Percentiles rank a stretch among this genome's conserved stretches.
phyloP scores from a whole-genome alignment of 257 asterid genomes.

The Verbascum thapsus region DNA sequence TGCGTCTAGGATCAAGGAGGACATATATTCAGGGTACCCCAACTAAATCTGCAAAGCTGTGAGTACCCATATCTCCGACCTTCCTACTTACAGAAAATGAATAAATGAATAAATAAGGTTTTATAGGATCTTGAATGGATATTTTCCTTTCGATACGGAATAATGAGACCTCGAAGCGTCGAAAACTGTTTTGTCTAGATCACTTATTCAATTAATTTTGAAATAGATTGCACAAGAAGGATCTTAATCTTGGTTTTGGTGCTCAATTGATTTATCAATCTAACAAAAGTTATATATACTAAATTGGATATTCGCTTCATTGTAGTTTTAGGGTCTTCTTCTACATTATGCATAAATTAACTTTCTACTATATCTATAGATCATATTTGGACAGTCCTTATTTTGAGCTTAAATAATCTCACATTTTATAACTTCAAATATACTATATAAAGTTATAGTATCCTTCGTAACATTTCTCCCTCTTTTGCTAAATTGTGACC shows the following conservation, averaged over 20 bases:
- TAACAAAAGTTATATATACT: neutral
- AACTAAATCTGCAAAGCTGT: slow-evolving; percentile 59
- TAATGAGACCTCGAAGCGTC: neutral
- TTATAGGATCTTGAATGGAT: slow-evolving; percentile 10
- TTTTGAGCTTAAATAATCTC: neutral
- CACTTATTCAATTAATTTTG: neutral
- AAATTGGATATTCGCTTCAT: neutral
- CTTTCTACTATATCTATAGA: too few relatives aligned
- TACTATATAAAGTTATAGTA: neutral
- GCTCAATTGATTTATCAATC: neutral
- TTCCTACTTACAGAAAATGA: slow-evolving; percentile 10
- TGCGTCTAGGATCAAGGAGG: slow-evolving; percentile 87
- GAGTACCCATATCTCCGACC: slow-evolving; percentile 33
- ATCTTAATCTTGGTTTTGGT: slow-evolving; percentile 1
- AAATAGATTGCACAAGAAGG: neutral
- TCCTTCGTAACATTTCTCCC: neutral
- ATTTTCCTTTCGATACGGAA: neutral
- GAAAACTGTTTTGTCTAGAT: neutral
- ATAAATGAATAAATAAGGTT: neutral
- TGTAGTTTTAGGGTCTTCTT: neutral
- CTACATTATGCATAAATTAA: too few relatives aligned
- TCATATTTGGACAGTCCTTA: too few relatives aligned
- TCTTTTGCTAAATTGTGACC: neutral
- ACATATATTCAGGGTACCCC: slow-evolving; percentile 55
- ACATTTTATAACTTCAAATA: neutral